Conservation (phyloP, 2,329 filamentous ascomycete species). For the Alternaria incomplexa region DNA sequence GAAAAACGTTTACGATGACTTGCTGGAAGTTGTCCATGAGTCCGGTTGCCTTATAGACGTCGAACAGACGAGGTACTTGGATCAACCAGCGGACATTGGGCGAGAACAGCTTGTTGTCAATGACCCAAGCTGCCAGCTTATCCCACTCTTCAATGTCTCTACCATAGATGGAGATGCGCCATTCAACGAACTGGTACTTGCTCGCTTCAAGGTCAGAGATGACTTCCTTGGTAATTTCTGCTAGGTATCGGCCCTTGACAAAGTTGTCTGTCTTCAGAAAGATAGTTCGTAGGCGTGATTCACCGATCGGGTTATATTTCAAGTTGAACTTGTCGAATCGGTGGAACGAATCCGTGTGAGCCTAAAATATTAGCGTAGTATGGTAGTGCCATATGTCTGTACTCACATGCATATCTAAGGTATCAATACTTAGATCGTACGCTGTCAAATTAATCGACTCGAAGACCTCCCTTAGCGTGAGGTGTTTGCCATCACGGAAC, state of each 20-base stretch:
- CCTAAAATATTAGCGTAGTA: conserved; percentile 56
- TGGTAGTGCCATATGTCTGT: background rate
- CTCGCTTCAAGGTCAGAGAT: conserved; percentile 96
- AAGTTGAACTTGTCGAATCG: conserved; percentile 99
- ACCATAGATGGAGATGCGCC: conserved; percentile 97
- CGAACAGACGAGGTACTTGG: conserved; percentile 91
- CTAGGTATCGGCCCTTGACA: conserved; percentile 92
- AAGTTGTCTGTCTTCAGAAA: conserved; percentile 99
- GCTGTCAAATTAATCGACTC: conserved; percentile 96
- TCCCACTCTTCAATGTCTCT: conserved; percentile 95
- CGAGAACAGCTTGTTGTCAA: conserved; percentile 97
- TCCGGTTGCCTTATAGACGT: conserved; percentile 89
- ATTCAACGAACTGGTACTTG: conserved; percentile 99
- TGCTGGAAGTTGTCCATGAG: conserved; percentile 91
- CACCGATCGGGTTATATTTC: conserved; percentile 97
- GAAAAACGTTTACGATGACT: conserved; percentile 88
- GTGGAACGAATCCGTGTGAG: conserved; percentile 97
- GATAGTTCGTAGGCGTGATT: conserved; percentile 94
- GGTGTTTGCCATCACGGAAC: conserved; percentile 86
- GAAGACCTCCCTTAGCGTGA: conserved; percentile 92
- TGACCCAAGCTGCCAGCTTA: conserved; percentile 94
- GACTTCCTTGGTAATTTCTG: conserved; percentile 97
- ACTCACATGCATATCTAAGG: conserved; percentile 95
- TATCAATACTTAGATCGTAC: conserved; percentile 97
- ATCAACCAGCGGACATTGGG: conserved; percentile 98